Base-by-base conservation (phyloP, 2,329 filamentous ascomycete genomes). In the Lecanicillium sp. region DNA sequence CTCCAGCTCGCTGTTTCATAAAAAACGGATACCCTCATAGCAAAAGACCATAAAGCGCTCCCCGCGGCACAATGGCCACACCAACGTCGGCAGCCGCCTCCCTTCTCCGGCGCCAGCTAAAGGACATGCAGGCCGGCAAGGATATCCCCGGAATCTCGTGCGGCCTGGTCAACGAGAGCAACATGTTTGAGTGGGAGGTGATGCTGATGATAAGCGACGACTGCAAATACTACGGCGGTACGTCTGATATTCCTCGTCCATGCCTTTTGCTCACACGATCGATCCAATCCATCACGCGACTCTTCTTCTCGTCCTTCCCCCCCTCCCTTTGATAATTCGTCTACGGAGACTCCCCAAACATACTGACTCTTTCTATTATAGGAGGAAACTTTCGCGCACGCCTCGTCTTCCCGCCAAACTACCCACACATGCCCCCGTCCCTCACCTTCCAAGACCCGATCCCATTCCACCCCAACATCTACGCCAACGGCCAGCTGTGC, bases 131-230 rank as follows among this genome's bases (percentile, higher is more conserved):
- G 64, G 79, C 75, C 17, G 82, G 86, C 59, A 90, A 88, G 57
- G 88, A 95, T 61, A 83, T 96, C 33, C 87, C 87, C 0, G 92
- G 90, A 38, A 95, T 96, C 55, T 95, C 88, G 45, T 94, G 87
- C 53, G 92, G 92, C 1, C 69, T 98, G 31, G 80, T 89, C 37
- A 80, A 82, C 53, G 85, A 84, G 59, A 83, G 68, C 64, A 94
- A 94, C 58, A 80, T 96, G 9, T 95, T 95, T 49, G 85, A 94
- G 67, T 98, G 92, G 92, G 89, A 96, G 62, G 88, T 96, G 15
- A 95, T 95, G 85, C 78, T 98, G 44, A 96, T 98, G 90, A 90
- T 96, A 48, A 87, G 79, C 45, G 89, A 95, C 52, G 88, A 94
- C 56, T 89, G 85, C 64, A 90, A 89, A 64, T 85, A 85, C 62